phyloP scores from a whole-genome alignment of 139 green algal species.

The Pedinophyceae sp. region DNA sequence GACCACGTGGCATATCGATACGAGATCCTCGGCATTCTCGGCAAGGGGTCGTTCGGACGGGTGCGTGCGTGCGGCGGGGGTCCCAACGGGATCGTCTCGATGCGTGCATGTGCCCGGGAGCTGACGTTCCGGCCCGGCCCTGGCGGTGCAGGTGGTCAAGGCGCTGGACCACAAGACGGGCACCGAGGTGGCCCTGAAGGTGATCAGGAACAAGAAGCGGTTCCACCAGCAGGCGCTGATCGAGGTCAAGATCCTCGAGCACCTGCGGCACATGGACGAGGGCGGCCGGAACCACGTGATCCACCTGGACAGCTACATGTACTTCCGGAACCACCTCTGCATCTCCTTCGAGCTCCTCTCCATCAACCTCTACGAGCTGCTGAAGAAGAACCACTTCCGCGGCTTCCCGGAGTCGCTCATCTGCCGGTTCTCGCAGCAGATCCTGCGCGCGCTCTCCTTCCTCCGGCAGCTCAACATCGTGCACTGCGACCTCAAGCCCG shows the following conservation, averaged over 20 bases:
- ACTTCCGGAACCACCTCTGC: constrained; percentile 73
- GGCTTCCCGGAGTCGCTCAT: constrained; percentile 49
- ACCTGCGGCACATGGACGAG: constrained; percentile 24
- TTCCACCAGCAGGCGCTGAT: constrained; percentile 68
- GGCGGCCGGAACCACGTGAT: constrained; percentile 32
- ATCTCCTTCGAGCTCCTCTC: constrained; percentile 73
- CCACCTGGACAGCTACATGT: constrained; percentile 55
- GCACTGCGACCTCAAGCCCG: constrained; percentile 74
- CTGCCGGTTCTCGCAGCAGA: constrained; percentile 47
- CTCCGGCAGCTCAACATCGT: constrained; percentile 34
- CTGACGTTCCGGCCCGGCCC: too few relatives aligned
- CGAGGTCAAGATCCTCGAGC: constrained; percentile 62
- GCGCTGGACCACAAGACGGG: too few relatives aligned
- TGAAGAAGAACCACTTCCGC: constrained; percentile 65
- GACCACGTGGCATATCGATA: constrained; percentile 65
- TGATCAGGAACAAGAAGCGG: constrained; percentile 80
- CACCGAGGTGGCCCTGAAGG: constrained; percentile 44
- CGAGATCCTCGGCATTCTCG: constrained; percentile 44
- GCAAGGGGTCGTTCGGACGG: too few relatives aligned
- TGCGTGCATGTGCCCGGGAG: not conserved
- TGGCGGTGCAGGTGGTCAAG: too few relatives aligned
- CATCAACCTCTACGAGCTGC: constrained; percentile 78
- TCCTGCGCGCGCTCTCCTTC: constrained; percentile 34
- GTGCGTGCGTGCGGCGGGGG: too few relatives aligned
- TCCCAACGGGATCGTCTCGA: not conserved